Conservation (phyloP, 768 basidiomycete genomes). For the Hirschioporus abietinus region DNA sequence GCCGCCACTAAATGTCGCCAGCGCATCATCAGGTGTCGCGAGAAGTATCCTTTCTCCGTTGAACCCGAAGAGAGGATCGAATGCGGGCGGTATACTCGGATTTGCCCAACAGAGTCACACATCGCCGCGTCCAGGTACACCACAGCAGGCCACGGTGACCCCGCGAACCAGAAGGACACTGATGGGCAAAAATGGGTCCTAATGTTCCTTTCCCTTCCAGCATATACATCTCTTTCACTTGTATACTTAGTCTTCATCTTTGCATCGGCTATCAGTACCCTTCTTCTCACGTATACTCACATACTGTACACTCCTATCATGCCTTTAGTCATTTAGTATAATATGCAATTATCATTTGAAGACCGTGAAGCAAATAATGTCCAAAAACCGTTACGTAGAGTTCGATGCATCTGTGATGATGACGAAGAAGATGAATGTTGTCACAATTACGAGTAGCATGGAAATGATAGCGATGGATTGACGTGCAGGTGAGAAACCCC, state of each 20-base stretch:
- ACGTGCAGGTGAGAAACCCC: neutral
- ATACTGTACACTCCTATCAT: neutral
- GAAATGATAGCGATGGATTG: neutral
- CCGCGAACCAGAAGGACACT: neutral
- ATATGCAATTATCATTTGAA: neutral
- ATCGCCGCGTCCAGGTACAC: neutral
- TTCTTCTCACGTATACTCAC: neutral
- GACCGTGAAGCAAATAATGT: neutral
- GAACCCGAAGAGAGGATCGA: constrained; percentile 59
- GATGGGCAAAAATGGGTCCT: neutral
- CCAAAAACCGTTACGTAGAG: neutral
- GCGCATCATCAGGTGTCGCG: constrained; percentile 18
- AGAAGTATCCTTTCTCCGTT: constrained; percentile 58
- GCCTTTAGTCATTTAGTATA: neutral
- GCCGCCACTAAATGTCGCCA: neutral
- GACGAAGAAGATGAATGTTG: constrained; percentile 25
- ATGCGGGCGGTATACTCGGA: constrained; percentile 20
- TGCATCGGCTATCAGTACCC: neutral
- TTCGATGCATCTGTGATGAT: constrained; percentile 17
- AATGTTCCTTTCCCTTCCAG: neutral
- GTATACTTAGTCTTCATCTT: neutral
- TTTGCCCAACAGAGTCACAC: neutral
- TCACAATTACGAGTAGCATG: neutral
- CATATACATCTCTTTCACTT: neutral
- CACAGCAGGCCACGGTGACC: neutral